A percentile compares a stretch with the other conserved stretches of the same genome.
Evolutionary conservation across 768 basidiomycete genomes (phyloP).

Genomic region (Glaciozyma antarctica): DNA sequence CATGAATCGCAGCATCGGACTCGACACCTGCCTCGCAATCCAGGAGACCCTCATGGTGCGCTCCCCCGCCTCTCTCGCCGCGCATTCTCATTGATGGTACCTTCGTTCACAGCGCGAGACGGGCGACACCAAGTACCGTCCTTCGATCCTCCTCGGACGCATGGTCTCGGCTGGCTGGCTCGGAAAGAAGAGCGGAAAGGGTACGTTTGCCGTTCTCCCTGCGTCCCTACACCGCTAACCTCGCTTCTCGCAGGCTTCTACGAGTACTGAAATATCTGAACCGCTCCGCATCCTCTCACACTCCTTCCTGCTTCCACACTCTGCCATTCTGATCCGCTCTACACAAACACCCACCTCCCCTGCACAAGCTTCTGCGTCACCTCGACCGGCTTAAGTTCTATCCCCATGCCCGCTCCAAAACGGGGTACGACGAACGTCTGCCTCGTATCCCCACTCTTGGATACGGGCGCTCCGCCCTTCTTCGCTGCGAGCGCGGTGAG

Average conservation of each 20-base stretch:
- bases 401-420: constrained; percentile 74
- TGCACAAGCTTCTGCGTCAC: constrained; percentile 40
- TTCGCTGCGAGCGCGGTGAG: constrained; percentile 7
- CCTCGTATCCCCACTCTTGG: constrained; percentile 42
- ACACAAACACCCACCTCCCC: constrained; percentile 39
- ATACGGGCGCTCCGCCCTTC: constrained; percentile 8
- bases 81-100: neutral
- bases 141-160: constrained; percentile 73
- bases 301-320: too few relatives aligned
- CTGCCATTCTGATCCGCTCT: neutral
- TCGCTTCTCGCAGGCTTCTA: constrained; percentile 75
- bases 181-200: constrained; percentile 47
- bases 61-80: neutral
- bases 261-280: constrained; percentile 49
- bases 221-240: constrained; percentile 1
- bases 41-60: constrained; percentile 54
- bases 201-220: neutral
- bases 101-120: constrained; percentile 62
- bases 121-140: constrained; percentile 88
- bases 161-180: constrained; percentile 97
- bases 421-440: constrained; percentile 65
- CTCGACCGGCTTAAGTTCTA: constrained; percentile 66
- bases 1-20: constrained; percentile 60
- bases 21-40: constrained; percentile 91
- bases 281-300: too few relatives aligned